Percentiles rank a stretch among this genome's conserved stretches.
Evolutionary conservation across 257 asterid species (phyloP).

Genomic region (Solanum sitiens): DNA sequence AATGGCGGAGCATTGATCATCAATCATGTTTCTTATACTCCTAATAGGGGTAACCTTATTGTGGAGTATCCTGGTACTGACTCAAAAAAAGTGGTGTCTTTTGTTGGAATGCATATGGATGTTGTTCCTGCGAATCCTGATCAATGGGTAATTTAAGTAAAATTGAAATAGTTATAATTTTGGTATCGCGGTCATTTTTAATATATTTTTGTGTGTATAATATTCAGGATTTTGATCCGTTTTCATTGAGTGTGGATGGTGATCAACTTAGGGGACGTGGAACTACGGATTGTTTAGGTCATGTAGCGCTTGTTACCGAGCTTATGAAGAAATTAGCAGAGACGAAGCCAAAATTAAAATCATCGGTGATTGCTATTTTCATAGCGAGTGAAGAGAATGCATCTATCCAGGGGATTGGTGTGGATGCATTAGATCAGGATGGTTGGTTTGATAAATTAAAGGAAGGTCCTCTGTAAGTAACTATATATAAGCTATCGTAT

Average conservation of each 20-base stretch:
- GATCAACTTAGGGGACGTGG: slow-evolving; percentile 94
- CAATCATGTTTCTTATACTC: slow-evolving; percentile 66
- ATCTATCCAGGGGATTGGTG: slow-evolving; percentile 89
- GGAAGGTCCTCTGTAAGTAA: slow-evolving; percentile 75
- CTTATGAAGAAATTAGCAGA: slow-evolving; percentile 72
- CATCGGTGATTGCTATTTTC: slow-evolving; percentile 84
- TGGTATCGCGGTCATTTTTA: too few species aligned
- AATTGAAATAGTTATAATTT: too few species aligned
- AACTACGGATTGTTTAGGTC: slow-evolving; percentile 96
- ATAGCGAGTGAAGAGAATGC: slow-evolving; percentile 98
- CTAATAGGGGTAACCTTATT: slow-evolving; percentile 82
- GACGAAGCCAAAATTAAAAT: slow-evolving; percentile 58
- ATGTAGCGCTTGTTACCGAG: slow-evolving; percentile 90
- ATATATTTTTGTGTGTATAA: too few species aligned
- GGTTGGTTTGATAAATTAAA: slow-evolving; percentile 71
- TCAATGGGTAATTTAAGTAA: slow-evolving; percentile 51
- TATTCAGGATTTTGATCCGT: slow-evolving; percentile 89
- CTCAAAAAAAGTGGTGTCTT: slow-evolving; percentile 62
- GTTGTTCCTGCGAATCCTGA: slow-evolving; percentile 85
- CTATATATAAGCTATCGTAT: background rate
- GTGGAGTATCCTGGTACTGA: slow-evolving; percentile 90
- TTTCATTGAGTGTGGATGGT: slow-evolving; percentile 66
- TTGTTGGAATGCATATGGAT: slow-evolving; percentile 99
- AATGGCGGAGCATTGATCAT: slow-evolving; percentile 79
- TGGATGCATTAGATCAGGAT: slow-evolving; percentile 75